Percentiles rank a stretch among this genome's conserved stretches.
These are phyloP conservation scores for Ceratocystis eucalypticola DNA, from an alignment of 2,329 filamentous ascomycete genomes.

Conservation along the genomic window DNA sequence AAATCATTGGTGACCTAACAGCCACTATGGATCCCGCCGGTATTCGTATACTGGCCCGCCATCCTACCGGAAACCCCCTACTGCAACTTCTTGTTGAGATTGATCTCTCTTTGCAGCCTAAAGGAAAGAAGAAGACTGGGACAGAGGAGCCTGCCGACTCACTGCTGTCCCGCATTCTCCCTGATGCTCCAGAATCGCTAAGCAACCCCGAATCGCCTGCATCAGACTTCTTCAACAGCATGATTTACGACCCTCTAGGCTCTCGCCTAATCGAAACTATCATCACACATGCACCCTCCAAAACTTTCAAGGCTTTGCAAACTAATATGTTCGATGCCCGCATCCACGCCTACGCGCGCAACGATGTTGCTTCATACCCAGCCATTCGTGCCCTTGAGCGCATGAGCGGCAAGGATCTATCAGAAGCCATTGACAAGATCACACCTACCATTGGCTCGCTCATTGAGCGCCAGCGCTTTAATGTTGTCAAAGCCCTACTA, in stretches of 20 bases:
- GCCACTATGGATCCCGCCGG: constrained; percentile 64
- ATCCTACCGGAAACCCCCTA: constrained; percentile 82
- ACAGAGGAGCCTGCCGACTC: constrained; percentile 30
- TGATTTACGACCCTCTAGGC: constrained; percentile 82
- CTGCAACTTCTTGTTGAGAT: constrained; percentile 83
- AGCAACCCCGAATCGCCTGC: constrained; percentile 60
- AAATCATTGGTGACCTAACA: constrained; percentile 68
- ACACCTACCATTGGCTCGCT: constrained; percentile 59
- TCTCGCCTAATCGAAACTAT: constrained; percentile 83
- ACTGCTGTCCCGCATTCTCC: constrained; percentile 64
- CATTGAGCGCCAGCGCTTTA: constrained; percentile 60
- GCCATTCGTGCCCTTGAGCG: constrained; percentile 71
- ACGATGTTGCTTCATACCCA: constrained; percentile 81
- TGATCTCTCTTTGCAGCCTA: constrained; percentile 61
- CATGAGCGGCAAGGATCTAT: constrained; percentile 73
- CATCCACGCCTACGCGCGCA: constrained; percentile 68
- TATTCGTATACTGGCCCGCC: constrained; percentile 69
- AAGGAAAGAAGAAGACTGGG: constrained; percentile 46
- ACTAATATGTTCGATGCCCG: constrained; percentile 65
- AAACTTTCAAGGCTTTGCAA: constrained; percentile 81
- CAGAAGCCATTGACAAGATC: constrained; percentile 57
- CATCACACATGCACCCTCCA: constrained; percentile 65
- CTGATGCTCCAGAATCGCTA: constrained; percentile 58
- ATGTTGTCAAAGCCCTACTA: constrained; percentile 67
- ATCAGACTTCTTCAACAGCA: constrained; percentile 63